Base-by-base conservation (phyloP, 768 basidiomycete genomes). In the Boletus rubescentipes region DNA sequence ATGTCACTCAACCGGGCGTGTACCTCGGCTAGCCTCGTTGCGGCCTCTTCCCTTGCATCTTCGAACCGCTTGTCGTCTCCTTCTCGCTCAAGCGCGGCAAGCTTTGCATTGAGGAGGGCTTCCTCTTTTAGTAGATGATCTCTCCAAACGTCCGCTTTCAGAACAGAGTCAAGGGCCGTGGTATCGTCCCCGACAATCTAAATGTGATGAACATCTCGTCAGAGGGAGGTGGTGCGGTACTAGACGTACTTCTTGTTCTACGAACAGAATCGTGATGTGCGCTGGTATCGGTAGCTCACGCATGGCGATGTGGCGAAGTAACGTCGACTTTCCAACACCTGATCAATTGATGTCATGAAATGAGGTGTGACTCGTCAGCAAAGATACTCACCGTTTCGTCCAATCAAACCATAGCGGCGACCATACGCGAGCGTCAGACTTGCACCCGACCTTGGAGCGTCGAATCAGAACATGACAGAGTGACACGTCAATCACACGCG, bases 141-240 rank as follows among this genome's bases (percentile, higher is more conserved):
- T 67, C 96, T 81, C 93, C 97, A 98, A 31, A 99, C 97, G 67
- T 99, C 97, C n/a, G 97, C 97, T 70, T 95, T 93, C n/a, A 99
- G 79, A 20, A 99, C 97, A 1, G 95, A 94, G 20, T 94, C 90
- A 39, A 99, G 78, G 3, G 97, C 97, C 2, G 77, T 75, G 0
- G 94, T 98, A 60, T 95, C 94, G 69, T 98, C 96, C 31, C 96
- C 97, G 50, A 93, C 68, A 60, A 98, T 89, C 91, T 94, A 37
- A 2, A 40, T 9, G 9, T 2, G 26, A 21, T 65, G 12, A 49
- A 15, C 16, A 1, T 23, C 34, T 41, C 20, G 26, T 34, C n/a
- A 36, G 9, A 37, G 15, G 7, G 34, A 31, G 21, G 42, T 9
- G 5, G 3, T 30, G 37, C 31, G 21, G 5, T 29, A 49, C 20